These are phyloP conservation scores for Grigorovia humatica DNA, from an alignment of 805 yeast genomes.

Conservation along the genomic window DNA sequence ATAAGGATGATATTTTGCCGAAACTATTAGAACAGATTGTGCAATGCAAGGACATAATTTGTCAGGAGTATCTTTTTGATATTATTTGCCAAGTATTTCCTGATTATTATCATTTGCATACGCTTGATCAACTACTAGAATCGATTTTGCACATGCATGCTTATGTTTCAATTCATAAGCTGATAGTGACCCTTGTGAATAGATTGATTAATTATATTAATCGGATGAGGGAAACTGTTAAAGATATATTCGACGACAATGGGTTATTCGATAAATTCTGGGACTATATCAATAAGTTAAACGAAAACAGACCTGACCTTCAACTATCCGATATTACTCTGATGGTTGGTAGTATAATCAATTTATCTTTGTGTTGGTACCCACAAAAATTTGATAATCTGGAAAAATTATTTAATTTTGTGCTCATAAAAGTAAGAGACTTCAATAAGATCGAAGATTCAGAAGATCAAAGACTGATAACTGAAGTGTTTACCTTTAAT, in stretches of 20 bases:
- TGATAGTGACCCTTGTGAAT: slow-evolving; percentile 61
- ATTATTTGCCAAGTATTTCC: slow-evolving; percentile 93
- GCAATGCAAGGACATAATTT: slow-evolving; percentile 84
- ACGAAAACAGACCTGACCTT: slow-evolving; percentile 52
- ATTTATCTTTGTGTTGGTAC: slow-evolving; percentile 55
- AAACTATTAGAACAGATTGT: slow-evolving; percentile 78
- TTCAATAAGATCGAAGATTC: slow-evolving; percentile 12
- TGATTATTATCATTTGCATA: slow-evolving; percentile 74
- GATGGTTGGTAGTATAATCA: slow-evolving; percentile 55
- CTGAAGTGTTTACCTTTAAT: slow-evolving; percentile 12
- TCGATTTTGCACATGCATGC: slow-evolving; percentile 62
- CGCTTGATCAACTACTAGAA: slow-evolving; percentile 55
- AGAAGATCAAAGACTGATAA: slow-evolving; percentile 13
- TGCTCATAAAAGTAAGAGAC: slow-evolving; percentile 33
- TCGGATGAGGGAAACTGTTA: slow-evolving; percentile 5
- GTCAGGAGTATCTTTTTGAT: slow-evolving; percentile 86
- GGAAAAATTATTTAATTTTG: slow-evolving; percentile 50
- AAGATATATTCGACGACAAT: neutral
- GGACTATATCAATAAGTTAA: slow-evolving; percentile 48
- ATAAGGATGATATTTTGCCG: slow-evolving; percentile 52
- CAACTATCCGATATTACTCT: slow-evolving; percentile 54
- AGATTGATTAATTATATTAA: slow-evolving; percentile 35
- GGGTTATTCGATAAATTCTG: slow-evolving; percentile 56
- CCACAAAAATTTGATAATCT: slow-evolving; percentile 51
- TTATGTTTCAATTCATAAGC: slow-evolving; percentile 52